Base-by-base conservation (phyloP, 805 yeast genomes). In the Kuraishia borneana region DNA sequence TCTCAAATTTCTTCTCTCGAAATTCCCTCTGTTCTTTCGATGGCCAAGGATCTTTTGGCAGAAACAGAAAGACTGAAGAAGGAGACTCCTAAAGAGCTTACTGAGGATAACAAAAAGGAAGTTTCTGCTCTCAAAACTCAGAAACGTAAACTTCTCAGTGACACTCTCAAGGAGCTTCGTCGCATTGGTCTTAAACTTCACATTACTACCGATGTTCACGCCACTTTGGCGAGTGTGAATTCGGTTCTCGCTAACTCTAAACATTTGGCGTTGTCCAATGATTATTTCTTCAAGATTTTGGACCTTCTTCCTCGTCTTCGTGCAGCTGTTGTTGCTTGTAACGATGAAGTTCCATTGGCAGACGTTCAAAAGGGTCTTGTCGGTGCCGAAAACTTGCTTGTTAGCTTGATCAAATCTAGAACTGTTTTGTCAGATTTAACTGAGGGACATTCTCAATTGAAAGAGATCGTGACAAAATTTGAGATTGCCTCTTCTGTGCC, bases 281-380 rank as follows among this genome's bases (percentile, higher is more conserved):
- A 50, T 0, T 69, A 70, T 44, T 87, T 73, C 56, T 82, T 70
- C 60, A 65, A 83, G 39, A 53, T 84, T 6, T 55, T 92, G 25
- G 97, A 92, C 45, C 49, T 88, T 19, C 54, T 89, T 30, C 96
- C 96, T 3, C 65, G 89, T 31, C 58, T 89, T 37, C 68, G 95
- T 46, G 68, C 77, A 14, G 60, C 83, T 2, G 75, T 78, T 8
- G 54, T 73, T 2, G 62, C 63, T 10, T 71, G 76, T 10, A 69
- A 76, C 6, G 80, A 73, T 6, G 96, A 85, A 45, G 74, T 83
- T 18, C 92, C 96, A 3, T 68, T 67, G 10, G 60, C 70, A 2
- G 94, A 82, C 49, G 69, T 83, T 21, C 81, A 75, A 40, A 78
- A 77, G 42, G 94, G 87, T 26, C 60, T 85, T 45, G 85, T 87